Evolutionary conservation across 306 rosid species (phyloP).

Genomic region (Senna siamea): DNA sequence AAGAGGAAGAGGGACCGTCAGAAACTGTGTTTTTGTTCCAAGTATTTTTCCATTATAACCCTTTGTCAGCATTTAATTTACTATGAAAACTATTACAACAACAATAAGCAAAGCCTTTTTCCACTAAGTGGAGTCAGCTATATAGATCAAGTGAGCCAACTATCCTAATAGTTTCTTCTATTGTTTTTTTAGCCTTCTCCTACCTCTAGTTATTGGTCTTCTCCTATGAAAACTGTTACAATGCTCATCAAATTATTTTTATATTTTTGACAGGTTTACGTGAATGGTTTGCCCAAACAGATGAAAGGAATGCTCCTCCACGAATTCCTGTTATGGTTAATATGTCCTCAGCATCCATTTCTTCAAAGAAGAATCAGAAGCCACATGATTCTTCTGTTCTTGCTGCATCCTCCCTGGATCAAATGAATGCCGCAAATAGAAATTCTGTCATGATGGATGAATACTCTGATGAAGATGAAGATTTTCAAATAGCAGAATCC

Average conservation of each 20-base stretch:
- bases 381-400: slow-evolving; percentile 59
- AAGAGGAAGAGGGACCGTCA: slow-evolving; percentile 1
- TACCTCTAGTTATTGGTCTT: too few species aligned
- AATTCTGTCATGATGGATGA: slow-evolving; percentile 92
- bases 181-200: too few species aligned
- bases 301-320: slow-evolving; percentile 92
- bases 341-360: slow-evolving; percentile 83
- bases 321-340: slow-evolving; percentile 99
- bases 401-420: slow-evolving; percentile 57
- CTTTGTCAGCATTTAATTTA: slow-evolving; percentile 6
- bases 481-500: slow-evolving; percentile 84
- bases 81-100: neutral
- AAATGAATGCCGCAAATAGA: slow-evolving; percentile 66
- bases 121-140: too few species aligned
- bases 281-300: slow-evolving; percentile 95
- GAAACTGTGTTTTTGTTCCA: neutral
- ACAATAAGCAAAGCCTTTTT: too few species aligned
- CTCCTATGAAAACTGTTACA: slow-evolving; percentile 2
- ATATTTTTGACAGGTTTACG: slow-evolving; percentile 70
- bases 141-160: too few species aligned
- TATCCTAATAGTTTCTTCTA: too few species aligned
- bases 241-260: slow-evolving; percentile 22
- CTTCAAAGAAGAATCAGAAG: slow-evolving; percentile 73
- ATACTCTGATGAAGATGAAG: slow-evolving; percentile 97
- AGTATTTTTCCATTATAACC: neutral